Base-by-base conservation (phyloP, 495 filamentous ascomycete species). In the Daldinia vernicosa region DNA sequence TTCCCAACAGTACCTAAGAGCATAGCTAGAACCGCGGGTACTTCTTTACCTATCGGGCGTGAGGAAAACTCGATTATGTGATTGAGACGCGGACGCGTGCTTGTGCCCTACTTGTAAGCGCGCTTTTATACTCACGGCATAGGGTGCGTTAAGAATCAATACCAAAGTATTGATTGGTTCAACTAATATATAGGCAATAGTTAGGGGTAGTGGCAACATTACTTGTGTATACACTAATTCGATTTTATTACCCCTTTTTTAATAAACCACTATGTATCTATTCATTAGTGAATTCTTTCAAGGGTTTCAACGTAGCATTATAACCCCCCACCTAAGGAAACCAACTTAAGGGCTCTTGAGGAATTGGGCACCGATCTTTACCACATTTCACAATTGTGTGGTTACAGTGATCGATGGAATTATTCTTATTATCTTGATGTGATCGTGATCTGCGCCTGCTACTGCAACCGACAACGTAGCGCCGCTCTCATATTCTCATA, bases 391-490 rank as follows among this genome's bases (percentile, higher is more conserved):
- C 40, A 65, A 6, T 8, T 28, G 56, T 65, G 60, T 55, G 65
- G 70, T 73, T 73, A 32, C 70, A 73, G 22, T 73, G 70, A 73
- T 73, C 70, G 70, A 66, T 69, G 66, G 61, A 63, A 62, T 62
- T 73, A 53, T 69, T 69, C 60, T 68, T 43, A 73, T 69, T 69
- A 73, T 73, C 66, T 66, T 62, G 66, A 66, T 69, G 65, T 69
- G 57, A 73, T 73, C 65, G 66, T 68, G 65, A 73, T 73, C 70
- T 55, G 66, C 66, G 22, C 27, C 54, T 62, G 57, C 66, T 66
- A 69, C 70, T 43, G 61, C 63, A 73, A 62, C 65, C 56, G 37
- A 56, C 11, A 53, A 53, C 1, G 56, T 64, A 61, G 56, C 40
- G 60, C 19, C 37, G 54, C 32, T 32, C n/a, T 61, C n/a, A 53